Evolutionary conservation across 2,329 filamentous ascomycete species (phyloP).

Genomic region (Fusarium dimerum): DNA sequence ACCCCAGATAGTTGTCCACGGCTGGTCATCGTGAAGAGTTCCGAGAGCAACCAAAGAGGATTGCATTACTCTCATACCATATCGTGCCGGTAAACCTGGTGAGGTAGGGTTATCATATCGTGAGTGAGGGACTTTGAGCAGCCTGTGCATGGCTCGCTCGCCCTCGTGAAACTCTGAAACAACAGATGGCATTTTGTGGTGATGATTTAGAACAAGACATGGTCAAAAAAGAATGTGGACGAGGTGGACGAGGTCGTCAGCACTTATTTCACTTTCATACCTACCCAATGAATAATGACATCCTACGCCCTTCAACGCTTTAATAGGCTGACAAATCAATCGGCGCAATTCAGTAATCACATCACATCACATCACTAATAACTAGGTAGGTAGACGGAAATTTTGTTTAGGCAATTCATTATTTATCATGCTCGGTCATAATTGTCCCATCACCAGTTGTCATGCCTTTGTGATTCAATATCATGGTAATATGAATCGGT

Average conservation of each 20-base stretch:
- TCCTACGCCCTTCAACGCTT: not conserved
- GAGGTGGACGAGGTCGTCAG: no score
- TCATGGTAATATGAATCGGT: constrained; percentile 39
- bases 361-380: not conserved
- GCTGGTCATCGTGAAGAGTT: constrained; percentile 64
- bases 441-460: constrained; percentile 27
- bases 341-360: not conserved
- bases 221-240: no score
- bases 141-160: constrained; percentile 64
- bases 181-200: constrained; percentile 26
- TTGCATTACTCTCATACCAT: constrained; percentile 59
- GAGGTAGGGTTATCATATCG: constrained; percentile 65
- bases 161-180: constrained; percentile 60
- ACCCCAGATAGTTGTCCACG: constrained; percentile 81
- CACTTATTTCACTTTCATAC: not conserved
- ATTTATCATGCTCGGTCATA: constrained; percentile 9
- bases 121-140: constrained; percentile 55
- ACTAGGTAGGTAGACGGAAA: not conserved
- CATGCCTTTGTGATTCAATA: constrained; percentile 36
- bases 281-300: not conserved
- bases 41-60: constrained; percentile 74
- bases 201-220: no score
- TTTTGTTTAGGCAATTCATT: constrained; percentile 6
- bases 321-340: not conserved
- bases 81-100: constrained; percentile 61